Evolutionary conservation across 1,284 basidiomycete species (phyloP).

Genomic region (Cutaneotrichosporon sp.): DNA sequence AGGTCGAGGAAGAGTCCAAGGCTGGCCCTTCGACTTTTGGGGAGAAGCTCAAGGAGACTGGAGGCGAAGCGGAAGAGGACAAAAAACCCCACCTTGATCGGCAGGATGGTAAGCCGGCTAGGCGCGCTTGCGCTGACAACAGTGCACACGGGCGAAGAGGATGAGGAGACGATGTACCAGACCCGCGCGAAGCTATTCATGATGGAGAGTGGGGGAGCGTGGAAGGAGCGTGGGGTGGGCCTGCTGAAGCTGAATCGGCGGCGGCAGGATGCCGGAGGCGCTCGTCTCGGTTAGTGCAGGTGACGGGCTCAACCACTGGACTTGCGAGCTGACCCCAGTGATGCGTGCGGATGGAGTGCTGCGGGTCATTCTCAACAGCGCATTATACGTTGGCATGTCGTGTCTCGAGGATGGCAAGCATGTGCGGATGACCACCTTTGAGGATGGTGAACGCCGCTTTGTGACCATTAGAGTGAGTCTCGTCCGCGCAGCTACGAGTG

Average conservation of each 20-base stretch:
- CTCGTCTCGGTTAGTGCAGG: conserved; percentile 66
- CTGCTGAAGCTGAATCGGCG: conserved; percentile 67
- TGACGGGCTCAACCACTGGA: no score
- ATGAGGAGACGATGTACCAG: conserved; percentile 77
- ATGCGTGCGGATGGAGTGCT: conserved; percentile 94
- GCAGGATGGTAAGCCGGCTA: conserved; percentile 60
- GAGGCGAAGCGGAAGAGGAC: conserved; percentile 50
- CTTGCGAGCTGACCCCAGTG: conserved; percentile 54
- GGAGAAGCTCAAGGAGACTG: conserved; percentile 37
- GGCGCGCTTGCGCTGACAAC: conserved; percentile 9
- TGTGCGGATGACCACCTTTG: conserved; percentile 69
- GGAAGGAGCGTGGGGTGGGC: conserved; percentile 87
- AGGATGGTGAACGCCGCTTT: conserved; percentile 60
- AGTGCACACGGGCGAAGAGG: conserved; percentile 89
- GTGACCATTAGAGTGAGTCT: conserved; percentile 68
- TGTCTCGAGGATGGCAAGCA: conserved; percentile 71
- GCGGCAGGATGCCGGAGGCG: conserved; percentile 60
- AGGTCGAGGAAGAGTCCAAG: conserved; percentile 11
- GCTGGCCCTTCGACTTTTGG: conserved; percentile 25
- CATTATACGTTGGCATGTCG: conserved; percentile 79
- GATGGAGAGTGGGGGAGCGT: conserved; percentile 60
- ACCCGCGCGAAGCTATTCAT: conserved; percentile 79
- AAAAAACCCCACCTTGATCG: conserved; percentile 53
- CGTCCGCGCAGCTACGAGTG: no score
- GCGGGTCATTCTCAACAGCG: conserved; percentile 75